A percentile compares a stretch with the other conserved stretches of the same genome.
These are phyloP conservation scores for Xylariaceae sp. DNA, from an alignment of 2,329 filamentous ascomycete species.

Conservation along the genomic window DNA sequence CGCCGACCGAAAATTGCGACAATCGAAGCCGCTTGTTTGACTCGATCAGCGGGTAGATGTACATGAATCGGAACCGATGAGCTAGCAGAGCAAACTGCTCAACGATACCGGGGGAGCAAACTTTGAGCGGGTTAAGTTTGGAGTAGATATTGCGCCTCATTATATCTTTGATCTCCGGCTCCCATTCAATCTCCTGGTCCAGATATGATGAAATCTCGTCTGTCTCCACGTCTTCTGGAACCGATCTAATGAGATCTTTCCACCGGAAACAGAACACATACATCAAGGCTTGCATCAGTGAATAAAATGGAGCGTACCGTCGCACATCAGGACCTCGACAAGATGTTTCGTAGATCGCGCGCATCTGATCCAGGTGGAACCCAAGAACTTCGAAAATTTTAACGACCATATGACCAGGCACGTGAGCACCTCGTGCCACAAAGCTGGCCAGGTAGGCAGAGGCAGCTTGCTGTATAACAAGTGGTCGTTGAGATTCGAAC, in stretches of 20 bases:
- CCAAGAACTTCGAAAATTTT: constrained; percentile 78
- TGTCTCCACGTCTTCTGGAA: constrained; percentile 55
- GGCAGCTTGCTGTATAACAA: constrained; percentile 75
- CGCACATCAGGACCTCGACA: constrained; percentile 83
- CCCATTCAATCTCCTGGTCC: constrained; percentile 74
- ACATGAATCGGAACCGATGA: constrained; percentile 81
- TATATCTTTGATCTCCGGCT: constrained; percentile 66
- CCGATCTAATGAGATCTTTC: constrained; percentile 74
- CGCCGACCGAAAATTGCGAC: constrained; percentile 60
- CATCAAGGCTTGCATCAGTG: constrained; percentile 79
- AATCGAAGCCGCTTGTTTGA: constrained; percentile 87
- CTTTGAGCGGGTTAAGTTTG: constrained; percentile 88
- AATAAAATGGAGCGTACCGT: constrained; percentile 81
- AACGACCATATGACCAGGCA: constrained; percentile 71
- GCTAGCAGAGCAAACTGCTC: constrained; percentile 86
- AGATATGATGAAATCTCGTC: constrained; percentile 58
- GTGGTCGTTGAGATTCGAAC: constrained; percentile 65
- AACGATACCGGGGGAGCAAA: constrained; percentile 88
- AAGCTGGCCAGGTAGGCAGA: constrained; percentile 93
- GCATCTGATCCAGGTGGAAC: constrained; percentile 70
- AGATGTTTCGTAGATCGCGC: constrained; percentile 64
- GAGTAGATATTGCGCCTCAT: constrained; percentile 78
- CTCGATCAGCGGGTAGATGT: constrained; percentile 83
- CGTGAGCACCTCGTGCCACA: constrained; percentile 81
- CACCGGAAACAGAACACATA: constrained; percentile 98